A percentile compares a stretch with the other conserved stretches of the same genome.
These are phyloP conservation scores for Quercus engelmannii DNA, from an alignment of 306 rosid genomes.

Conservation along the genomic window DNA sequence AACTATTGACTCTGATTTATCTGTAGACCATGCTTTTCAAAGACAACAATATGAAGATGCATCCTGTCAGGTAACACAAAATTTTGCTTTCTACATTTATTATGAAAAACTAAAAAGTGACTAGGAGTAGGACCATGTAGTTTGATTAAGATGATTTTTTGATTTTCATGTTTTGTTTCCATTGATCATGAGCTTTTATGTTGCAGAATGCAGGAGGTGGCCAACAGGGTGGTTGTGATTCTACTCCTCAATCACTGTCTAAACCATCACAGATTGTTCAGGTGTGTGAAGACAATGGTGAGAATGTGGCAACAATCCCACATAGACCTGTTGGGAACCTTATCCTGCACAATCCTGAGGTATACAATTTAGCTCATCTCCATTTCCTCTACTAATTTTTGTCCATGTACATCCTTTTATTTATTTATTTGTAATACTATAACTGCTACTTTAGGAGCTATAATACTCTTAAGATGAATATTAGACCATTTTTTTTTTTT, in stretches of 20 bases:
- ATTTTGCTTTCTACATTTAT: slow-evolving; percentile 1
- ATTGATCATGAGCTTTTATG: slow-evolving; percentile 14
- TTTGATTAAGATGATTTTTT: slow-evolving; percentile 9
- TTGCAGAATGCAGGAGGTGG: slow-evolving; percentile 26
- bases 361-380: slow-evolving; percentile 23
- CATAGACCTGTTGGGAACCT: slow-evolving; percentile 27
- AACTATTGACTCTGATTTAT: slow-evolving; percentile 16
- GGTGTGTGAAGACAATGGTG: slow-evolving; percentile 20
- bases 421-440: not conserved
- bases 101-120: not conserved
- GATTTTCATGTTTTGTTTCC: not conserved
- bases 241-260: slow-evolving; percentile 19
- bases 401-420: not conserved
- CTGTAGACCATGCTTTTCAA: not conserved
- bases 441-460: not conserved
- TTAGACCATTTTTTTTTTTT: not conserved
- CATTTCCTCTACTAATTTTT: not conserved
- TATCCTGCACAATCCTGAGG: slow-evolving; percentile 37
- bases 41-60: slow-evolving; percentile 30
- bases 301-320: slow-evolving; percentile 27
- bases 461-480: not conserved
- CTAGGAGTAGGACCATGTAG: not conserved
- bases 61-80: slow-evolving; percentile 38
- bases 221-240: slow-evolving; percentile 23
- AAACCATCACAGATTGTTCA: slow-evolving; percentile 32